phyloP scores from a whole-genome alignment of 148 eudicot species.

The Camellia lanceoleosa region DNA sequence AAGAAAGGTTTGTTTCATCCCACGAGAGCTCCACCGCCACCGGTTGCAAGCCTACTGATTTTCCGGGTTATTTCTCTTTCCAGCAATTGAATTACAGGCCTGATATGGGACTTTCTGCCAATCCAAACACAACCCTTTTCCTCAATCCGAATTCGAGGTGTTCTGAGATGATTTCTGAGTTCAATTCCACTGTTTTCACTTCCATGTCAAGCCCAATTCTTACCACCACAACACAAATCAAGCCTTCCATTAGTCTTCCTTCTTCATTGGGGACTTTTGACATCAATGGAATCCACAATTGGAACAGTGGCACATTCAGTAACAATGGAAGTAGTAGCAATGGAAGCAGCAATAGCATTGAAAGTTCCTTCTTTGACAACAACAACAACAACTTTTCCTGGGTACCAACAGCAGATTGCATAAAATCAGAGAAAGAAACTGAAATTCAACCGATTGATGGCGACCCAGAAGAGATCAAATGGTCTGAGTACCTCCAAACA shows the following conservation, averaged over 20 bases:
- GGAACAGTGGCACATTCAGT: constrained; percentile 26
- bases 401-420: constrained; percentile 35
- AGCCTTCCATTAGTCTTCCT: constrained; percentile 13
- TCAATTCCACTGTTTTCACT: constrained; percentile 32
- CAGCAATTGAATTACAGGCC: constrained; percentile 34
- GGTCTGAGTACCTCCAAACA: constrained; percentile 66
- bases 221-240: constrained; percentile 7
- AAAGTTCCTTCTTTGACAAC: constrained; percentile 29
- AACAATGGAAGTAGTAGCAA: constrained; percentile 19
- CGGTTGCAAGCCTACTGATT: constrained; percentile 15
- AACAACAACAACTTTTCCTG: constrained; percentile 30
- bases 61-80: constrained; percentile 21
- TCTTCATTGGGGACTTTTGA: constrained; percentile 17
- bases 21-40: constrained; percentile 30
- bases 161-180: constrained; percentile 10
- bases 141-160: constrained; percentile 20
- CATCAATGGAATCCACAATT: constrained; percentile 20
- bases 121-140: constrained; percentile 32
- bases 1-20: constrained; percentile 27
- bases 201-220: constrained; percentile 29
- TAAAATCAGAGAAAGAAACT: constrained; percentile 28
- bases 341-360: constrained; percentile 16
- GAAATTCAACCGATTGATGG: constrained; percentile 28
- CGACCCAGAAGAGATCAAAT: constrained; percentile 59
- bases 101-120: constrained; percentile 12